Base-by-base conservation (phyloP, 441 rosid genomes). In the Brassica hybrid region DNA sequence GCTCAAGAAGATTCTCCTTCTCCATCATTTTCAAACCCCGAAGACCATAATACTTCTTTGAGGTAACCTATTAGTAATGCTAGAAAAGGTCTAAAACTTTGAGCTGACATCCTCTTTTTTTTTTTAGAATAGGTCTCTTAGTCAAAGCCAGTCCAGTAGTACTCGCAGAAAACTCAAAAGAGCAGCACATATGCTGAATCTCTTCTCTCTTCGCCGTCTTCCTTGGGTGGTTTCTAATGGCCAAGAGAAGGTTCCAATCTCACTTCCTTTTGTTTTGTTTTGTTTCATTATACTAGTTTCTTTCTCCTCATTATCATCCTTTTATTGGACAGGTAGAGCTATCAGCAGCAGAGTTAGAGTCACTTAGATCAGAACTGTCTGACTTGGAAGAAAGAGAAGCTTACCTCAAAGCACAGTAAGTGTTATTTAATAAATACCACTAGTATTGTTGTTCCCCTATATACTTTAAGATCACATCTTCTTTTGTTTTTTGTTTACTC, bases 331-430 rank as follows among this genome's bases (percentile, higher is more conserved):
- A 93, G 99, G 92, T 95, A 75, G 88, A 83, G 84, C 72, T 95
- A 78, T 76, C 90, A 73, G 92, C 82, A 61, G 84, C 85, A 6
- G 97, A 95, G 80, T 81, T 95, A 27, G 98, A 87, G 75, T 91
- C 96, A 48, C 97, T 95, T 76, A 83, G 87, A 76, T 75, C 99
- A 69, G 96, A 89, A 77, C 86, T 95, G 32, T 86, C 89, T 70
- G 94, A 91, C 61, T 50, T 93, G 77, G 98, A 95, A 89, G 98
- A 95, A 80, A 90, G 92, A 78, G 97, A 90, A 82, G 85, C 96
- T 75, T 85, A 87, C 87, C 86, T 89, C 80, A 93, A 87, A 83
- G 99, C 98, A n/a, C 97, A 84, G 96, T 93, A 84, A 85, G 27
- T 56, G 2, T 45, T 3, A 56, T 10, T 14, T 52, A 50, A 16